These are phyloP conservation scores for Hemileccinum rubropunctum DNA, from an alignment of 768 basidiomycete species.

Conservation along the genomic window DNA sequence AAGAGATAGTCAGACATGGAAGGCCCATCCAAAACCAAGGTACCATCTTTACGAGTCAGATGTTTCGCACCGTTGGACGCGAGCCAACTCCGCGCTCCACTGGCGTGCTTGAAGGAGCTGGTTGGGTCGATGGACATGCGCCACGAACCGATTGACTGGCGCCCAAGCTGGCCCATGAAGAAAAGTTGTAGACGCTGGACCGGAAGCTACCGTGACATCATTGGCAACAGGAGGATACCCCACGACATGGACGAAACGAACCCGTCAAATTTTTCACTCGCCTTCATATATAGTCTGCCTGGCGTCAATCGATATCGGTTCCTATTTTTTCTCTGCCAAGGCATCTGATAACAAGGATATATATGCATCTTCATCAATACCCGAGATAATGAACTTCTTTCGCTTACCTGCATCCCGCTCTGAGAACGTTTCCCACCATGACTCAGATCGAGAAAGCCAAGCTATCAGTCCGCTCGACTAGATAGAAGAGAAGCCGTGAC, in stretches of 20 bases:
- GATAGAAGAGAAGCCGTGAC: too few species aligned
- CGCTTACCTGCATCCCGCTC: slow-evolving; percentile 4
- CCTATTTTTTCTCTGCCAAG: not conserved
- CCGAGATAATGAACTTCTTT: slow-evolving; percentile 3
- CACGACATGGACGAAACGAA: not conserved
- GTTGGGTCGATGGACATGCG: not conserved
- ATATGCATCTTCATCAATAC: not conserved
- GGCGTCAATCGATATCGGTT: not conserved
- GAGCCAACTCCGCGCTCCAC: not conserved
- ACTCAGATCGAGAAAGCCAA: not conserved
- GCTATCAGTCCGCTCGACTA: not conserved
- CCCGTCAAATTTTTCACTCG: not conserved
- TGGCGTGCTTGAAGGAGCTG: not conserved
- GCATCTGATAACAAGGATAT: slow-evolving; percentile 2
- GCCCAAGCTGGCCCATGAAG: not conserved
- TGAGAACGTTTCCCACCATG: not conserved
- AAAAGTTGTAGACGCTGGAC: not conserved
- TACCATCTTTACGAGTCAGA: not conserved
- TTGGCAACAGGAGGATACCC: not conserved
- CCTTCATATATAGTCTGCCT: not conserved
- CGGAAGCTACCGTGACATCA: too few species aligned
- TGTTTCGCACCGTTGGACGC: not conserved
- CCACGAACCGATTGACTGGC: not conserved
- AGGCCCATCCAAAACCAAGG: not conserved
- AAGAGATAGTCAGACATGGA: not conserved